A percentile compares a stretch with the other conserved stretches of the same genome.
phyloP scores from a whole-genome alignment of 768 basidiomycete species.

The Lyophyllum shimeji region DNA sequence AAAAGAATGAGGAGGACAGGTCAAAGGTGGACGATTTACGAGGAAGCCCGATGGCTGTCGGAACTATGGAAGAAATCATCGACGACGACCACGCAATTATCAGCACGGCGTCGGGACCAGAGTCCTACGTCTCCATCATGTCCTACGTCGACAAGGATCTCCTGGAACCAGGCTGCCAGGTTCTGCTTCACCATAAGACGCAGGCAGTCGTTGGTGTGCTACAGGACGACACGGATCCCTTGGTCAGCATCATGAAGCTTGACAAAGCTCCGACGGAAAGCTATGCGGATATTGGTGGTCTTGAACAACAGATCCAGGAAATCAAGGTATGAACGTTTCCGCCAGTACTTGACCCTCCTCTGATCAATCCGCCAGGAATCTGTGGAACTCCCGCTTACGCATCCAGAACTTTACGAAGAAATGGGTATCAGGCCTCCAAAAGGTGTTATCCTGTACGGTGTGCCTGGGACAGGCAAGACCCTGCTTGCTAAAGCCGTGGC shows the following conservation, averaged over 20 bases:
- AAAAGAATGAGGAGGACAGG: constrained; percentile 94
- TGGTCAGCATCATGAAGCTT: constrained; percentile 98
- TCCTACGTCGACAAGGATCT: constrained; percentile 98
- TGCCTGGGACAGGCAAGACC: constrained; percentile 98
- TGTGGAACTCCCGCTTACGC: constrained; percentile 94
- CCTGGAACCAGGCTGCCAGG: constrained; percentile 93
- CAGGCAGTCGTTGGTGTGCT: constrained; percentile 94
- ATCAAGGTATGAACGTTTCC: constrained; percentile 69
- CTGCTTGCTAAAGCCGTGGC: constrained; percentile 97
- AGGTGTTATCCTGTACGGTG: constrained; percentile 98
- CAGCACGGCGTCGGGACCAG: constrained; percentile 90
- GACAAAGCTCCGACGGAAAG: constrained; percentile 99
- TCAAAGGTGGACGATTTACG: constrained; percentile 92
- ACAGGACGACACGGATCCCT: constrained; percentile 91
- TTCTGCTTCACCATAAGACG: constrained; percentile 94
- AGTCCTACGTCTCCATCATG: constrained; percentile 97
- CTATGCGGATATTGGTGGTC: constrained; percentile 97
- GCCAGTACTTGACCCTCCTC: neutral
- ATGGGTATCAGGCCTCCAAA: constrained; percentile 99
- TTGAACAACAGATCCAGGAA: constrained; percentile 97
- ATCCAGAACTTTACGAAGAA: constrained; percentile 98
- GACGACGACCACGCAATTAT: constrained; percentile 99
- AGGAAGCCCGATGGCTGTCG: constrained; percentile 97
- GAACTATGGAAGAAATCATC: constrained; percentile 96
- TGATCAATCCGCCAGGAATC: constrained; percentile 68